Conservation (phyloP, 2,329 filamentous ascomycete genomes). For the Aspergillus calidoustus region DNA sequence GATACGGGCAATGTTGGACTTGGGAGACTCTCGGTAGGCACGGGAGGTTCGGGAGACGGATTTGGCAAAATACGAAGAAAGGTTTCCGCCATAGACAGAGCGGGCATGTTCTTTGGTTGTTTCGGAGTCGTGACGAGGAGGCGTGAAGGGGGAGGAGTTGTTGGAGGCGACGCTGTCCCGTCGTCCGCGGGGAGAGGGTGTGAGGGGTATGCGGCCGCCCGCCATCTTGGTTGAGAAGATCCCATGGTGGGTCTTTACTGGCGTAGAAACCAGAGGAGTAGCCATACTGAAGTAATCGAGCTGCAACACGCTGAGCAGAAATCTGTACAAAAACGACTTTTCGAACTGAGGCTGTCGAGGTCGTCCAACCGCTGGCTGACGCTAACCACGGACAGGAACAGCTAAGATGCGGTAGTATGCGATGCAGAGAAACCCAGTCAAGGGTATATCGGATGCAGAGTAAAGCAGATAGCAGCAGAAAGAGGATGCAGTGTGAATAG, state of each 20-base stretch:
- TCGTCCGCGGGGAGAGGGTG: slow-evolving; percentile 79
- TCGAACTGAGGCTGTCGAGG: slow-evolving; percentile 20
- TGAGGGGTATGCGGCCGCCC: slow-evolving; percentile 91
- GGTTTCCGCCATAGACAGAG: slow-evolving; percentile 79
- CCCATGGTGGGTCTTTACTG: slow-evolving; percentile 91
- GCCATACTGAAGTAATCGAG: slow-evolving; percentile 67
- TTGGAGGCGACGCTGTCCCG: slow-evolving; percentile 55
- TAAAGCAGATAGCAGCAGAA: slow-evolving; percentile 27
- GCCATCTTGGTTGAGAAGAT: slow-evolving; percentile 92
- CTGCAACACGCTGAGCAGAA: slow-evolving; percentile 6
- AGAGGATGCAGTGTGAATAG: slow-evolving; percentile 15
- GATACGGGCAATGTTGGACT: slow-evolving; percentile 81
- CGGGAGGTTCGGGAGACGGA: slow-evolving; percentile 52
- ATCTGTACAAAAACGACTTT: slow-evolving; percentile 29
- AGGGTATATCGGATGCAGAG: slow-evolving; percentile 39
- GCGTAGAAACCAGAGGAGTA: slow-evolving; percentile 80
- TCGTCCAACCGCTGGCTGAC: slow-evolving; percentile 15
- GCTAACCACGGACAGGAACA: slow-evolving; percentile 16
- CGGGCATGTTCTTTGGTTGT: slow-evolving; percentile 61
- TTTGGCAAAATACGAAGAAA: slow-evolving; percentile 78
- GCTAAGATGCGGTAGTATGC: slow-evolving; percentile 23
- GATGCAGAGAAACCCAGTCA: slow-evolving; percentile 30
- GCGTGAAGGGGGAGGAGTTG: slow-evolving; percentile 76
- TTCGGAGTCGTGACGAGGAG: slow-evolving; percentile 63
- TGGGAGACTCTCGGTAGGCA: slow-evolving; percentile 82